Evolutionary conservation across 2,329 filamentous ascomycete species (phyloP).

Genomic region (Monilinia laxa): DNA sequence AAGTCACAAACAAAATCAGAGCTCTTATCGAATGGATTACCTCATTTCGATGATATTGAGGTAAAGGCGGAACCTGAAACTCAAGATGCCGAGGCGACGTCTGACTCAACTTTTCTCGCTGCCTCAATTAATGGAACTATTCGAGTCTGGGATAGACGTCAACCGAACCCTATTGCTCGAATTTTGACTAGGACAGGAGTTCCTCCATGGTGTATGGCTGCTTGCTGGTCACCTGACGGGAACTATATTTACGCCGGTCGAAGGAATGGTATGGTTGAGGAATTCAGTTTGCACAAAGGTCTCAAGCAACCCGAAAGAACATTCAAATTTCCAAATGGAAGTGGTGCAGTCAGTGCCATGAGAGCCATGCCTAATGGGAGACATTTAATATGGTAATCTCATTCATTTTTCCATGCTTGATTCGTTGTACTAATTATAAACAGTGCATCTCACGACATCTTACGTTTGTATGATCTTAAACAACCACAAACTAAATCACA

Average conservation of each 20-base stretch:
- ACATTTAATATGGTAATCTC: constrained; percentile 76
- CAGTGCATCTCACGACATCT: constrained; percentile 88
- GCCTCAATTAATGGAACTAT: constrained; percentile 84
- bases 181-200: constrained; percentile 73
- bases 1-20: constrained; percentile 17
- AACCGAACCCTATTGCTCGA: constrained; percentile 72
- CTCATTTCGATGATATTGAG: constrained; percentile 25
- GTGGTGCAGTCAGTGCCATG: constrained; percentile 84
- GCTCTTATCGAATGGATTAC: constrained; percentile 26
- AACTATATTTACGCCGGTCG: constrained; percentile 93
- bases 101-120: constrained; percentile 80
- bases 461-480: constrained; percentile 85
- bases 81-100: constrained; percentile 58
- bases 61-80: constrained; percentile 41
- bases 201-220: constrained; percentile 96
- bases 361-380: constrained; percentile 88
- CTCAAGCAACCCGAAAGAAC: constrained; percentile 72
- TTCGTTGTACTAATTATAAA: not conserved
- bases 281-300: constrained; percentile 83
- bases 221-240: constrained; percentile 93
- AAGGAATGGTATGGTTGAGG: constrained; percentile 87
- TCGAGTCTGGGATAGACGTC: constrained; percentile 88
- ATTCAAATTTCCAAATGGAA: constrained; percentile 86
- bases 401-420: constrained; percentile 24
- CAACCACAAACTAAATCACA: constrained; percentile 63